Evolutionary conservation across 345 rosid species (phyloP), one percentile per base, ranked within the genome.

Genomic region (Combretum micranthum): DNA sequence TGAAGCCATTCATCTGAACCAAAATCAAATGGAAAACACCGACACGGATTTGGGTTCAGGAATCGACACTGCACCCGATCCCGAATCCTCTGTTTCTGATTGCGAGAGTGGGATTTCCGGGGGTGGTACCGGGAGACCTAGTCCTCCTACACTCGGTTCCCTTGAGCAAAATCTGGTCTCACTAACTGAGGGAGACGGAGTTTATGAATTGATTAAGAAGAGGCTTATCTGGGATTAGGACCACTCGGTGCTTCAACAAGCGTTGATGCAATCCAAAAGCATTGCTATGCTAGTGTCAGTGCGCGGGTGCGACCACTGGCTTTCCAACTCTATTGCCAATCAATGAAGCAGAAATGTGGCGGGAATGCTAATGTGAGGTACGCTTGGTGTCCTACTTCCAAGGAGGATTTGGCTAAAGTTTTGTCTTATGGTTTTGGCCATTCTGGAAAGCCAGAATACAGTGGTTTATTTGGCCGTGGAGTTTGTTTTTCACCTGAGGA

Each of bases 311-410:
- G 75, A 55, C 47, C 76, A 43, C 84, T 77, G 23, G 64, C 84
- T 0, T 93, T 84, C 60, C 82, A 75, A 66, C 61, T 83, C 42
- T 82, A 69, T 19, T 19, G 47, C 11, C 79, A 65, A 62, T 89
- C 95, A 18, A 61, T 75, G 70, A 80, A 73, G 65, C 56, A 39
- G 20, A 83, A 85, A 43, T 42, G 72, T 39, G 76, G 69, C 15
- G 90, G 85, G 9, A 42, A 70, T 45, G 70, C 87, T 9, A 88
- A 77, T 62, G 57, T 87, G 37, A 86, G 72, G 62, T 77, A 66
- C 23, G 97, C 78, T 52, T 89, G 99, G 99, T 82, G 73, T 58
- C 59, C 82, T 18, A 79, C 77, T 21, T 1, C 66, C 1, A 83
- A 57, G 64, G 71, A 69, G 6, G 89, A 81, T 62, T 52, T 81